phyloP scores from a whole-genome alignment of 192 early-diverging fungal genomes.

The Mortierella claussenii region DNA sequence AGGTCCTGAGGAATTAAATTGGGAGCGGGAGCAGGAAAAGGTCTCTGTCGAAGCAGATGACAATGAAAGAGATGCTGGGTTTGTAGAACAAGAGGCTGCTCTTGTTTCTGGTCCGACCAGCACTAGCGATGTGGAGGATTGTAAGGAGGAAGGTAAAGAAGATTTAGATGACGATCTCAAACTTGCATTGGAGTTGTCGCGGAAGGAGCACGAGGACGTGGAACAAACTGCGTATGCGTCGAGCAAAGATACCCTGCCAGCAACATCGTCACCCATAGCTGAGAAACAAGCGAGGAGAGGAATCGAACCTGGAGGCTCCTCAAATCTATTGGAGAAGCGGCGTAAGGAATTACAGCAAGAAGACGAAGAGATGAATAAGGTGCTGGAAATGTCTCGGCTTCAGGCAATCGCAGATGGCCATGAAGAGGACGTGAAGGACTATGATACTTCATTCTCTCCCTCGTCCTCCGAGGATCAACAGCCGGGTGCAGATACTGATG shows the following conservation, averaged over 20 bases:
- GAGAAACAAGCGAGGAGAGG: neutral
- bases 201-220: slow-evolving; percentile 1
- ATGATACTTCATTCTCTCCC: no score
- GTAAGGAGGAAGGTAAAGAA: neutral
- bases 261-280: neutral
- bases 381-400: slow-evolving; percentile 35
- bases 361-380: slow-evolving; percentile 49
- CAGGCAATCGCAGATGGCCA: slow-evolving; percentile 40
- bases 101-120: neutral
- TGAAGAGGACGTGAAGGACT: no score
- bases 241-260: neutral
- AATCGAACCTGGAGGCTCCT: neutral
- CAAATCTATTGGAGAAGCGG: slow-evolving; percentile 28
- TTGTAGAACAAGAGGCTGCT: neutral
- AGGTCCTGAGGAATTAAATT: no score
- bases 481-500: no score
- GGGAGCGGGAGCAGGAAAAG: slow-evolving; percentile 4
- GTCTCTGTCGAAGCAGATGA: slow-evolving; percentile 7
- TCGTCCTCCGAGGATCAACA: no score
- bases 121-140: neutral
- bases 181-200: slow-evolving; percentile 24
- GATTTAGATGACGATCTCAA: slow-evolving; percentile 11
- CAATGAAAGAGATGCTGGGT: slow-evolving; percentile 12
- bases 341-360: slow-evolving; percentile 26
- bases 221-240: neutral